Evolutionary conservation across 202 grass and related monocot genomes (phyloP).

Genomic region (Dendrocalamus latiflorus): DNA sequence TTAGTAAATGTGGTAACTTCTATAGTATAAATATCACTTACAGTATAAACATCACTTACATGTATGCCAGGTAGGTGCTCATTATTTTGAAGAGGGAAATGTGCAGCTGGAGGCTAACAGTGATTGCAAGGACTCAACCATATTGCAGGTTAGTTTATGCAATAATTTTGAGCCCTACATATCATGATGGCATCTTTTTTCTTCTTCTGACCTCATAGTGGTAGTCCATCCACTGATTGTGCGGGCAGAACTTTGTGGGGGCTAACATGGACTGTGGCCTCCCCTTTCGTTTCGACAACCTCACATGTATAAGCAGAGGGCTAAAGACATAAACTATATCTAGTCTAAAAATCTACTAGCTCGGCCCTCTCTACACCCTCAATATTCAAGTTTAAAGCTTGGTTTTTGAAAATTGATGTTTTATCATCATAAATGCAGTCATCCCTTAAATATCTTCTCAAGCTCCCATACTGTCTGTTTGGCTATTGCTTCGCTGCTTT

Average conservation of each 20-base stretch:
- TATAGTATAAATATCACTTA: too few relatives aligned
- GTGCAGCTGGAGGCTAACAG: constrained; percentile 88
- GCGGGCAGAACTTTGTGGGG: background rate
- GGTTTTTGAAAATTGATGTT: background rate
- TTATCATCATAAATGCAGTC: background rate
- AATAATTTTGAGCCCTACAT: background rate
- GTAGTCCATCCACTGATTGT: background rate
- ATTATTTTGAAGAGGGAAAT: constrained; percentile 99
- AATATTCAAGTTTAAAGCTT: background rate
- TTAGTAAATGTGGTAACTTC: background rate
- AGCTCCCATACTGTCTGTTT: background rate
- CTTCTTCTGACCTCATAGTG: background rate
- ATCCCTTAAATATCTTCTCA: too few relatives aligned
- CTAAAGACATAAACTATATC: background rate
- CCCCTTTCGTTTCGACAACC: background rate
- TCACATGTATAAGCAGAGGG: background rate
- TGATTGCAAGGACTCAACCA: constrained; percentile 73
- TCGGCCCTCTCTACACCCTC: background rate
- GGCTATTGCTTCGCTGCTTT: background rate
- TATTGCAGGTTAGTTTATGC: constrained; percentile 63
- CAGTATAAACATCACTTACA: too few relatives aligned
- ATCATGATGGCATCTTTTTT: background rate
- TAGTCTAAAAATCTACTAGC: background rate
- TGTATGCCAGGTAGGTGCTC: constrained; percentile 70
- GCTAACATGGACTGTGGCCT: background rate